phyloP scores from a whole-genome alignment of 2,329 filamentous ascomycete species.

The Microcyclospora tardicrescens region DNA sequence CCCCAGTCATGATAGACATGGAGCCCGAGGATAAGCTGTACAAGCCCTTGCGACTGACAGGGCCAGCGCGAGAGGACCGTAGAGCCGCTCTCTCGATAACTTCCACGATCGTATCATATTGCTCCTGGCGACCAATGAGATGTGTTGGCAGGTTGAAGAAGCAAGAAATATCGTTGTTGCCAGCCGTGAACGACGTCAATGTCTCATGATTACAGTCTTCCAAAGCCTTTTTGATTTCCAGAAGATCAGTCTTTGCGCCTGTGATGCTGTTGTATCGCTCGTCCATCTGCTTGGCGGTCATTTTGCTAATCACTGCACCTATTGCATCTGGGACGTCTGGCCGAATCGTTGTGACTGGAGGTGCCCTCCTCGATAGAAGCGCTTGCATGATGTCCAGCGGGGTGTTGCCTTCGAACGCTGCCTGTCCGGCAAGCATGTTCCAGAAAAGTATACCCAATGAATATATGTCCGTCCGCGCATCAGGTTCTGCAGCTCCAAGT shows the following conservation, averaged over 20 bases:
- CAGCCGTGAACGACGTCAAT: slow-evolving; percentile 62
- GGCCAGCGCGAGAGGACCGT: slow-evolving; percentile 37
- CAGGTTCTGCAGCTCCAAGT: slow-evolving; percentile 72
- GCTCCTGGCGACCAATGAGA: slow-evolving; percentile 67
- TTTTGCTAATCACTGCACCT: slow-evolving; percentile 74
- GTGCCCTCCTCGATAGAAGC: slow-evolving; percentile 67
- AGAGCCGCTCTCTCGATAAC: slow-evolving; percentile 66
- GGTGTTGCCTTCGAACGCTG: slow-evolving; percentile 65
- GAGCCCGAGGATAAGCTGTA: slow-evolving; percentile 37
- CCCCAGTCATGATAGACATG: slow-evolving; percentile 15
- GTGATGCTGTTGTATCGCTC: slow-evolving; percentile 85
- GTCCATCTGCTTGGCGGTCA: slow-evolving; percentile 75
- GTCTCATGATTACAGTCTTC: slow-evolving; percentile 60
- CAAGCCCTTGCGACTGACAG: slow-evolving; percentile 27
- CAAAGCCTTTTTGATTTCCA: slow-evolving; percentile 60
- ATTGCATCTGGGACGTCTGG: slow-evolving; percentile 76
- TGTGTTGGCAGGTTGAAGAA: slow-evolving; percentile 75
- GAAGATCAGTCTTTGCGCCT: slow-evolving; percentile 69
- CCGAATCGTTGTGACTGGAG: slow-evolving; percentile 61
- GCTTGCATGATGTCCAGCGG: slow-evolving; percentile 87
- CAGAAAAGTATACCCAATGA: slow-evolving; percentile 82
- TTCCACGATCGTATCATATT: slow-evolving; percentile 55
- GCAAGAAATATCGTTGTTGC: slow-evolving; percentile 75
- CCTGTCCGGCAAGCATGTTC: slow-evolving; percentile 65
- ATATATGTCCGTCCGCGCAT: slow-evolving; percentile 87